phyloP scores from a whole-genome alignment of 2,329 filamentous ascomycete species.

The Xylaria sp. region DNA sequence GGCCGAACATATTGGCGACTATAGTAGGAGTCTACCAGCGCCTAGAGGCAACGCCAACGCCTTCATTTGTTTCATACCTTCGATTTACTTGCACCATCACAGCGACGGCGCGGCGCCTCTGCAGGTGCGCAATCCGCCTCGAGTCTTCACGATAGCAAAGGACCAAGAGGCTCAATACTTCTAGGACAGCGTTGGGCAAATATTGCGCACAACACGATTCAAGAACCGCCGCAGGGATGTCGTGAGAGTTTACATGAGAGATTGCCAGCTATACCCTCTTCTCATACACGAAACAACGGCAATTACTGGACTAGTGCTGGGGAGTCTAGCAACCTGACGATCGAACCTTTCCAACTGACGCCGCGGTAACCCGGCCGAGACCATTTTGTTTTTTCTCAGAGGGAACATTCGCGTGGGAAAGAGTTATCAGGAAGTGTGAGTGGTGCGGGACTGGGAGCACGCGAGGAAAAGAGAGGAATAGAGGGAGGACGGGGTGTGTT shows the following conservation, averaged over 20 bases:
- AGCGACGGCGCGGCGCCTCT: conserved; percentile 11
- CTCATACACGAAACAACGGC: conserved; percentile 15
- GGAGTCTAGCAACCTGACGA: conserved; percentile 7
- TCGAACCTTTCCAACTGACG: not conserved
- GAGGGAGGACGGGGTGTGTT: conserved; percentile 31
- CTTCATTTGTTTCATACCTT: conserved; percentile 5
- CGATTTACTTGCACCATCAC: conserved; percentile 23
- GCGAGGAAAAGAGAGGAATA: conserved; percentile 25
- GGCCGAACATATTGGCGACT: conserved; percentile 20
- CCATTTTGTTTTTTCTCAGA: conserved; percentile 12
- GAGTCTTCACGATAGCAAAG: conserved; percentile 1
- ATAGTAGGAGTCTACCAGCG: conserved; percentile 12
- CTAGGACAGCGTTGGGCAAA: conserved; percentile 1
- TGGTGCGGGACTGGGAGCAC: conserved; percentile 30
- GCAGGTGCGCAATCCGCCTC: not conserved
- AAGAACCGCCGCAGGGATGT: not conserved
- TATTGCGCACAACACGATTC: conserved; percentile 5
- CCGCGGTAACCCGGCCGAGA: conserved; percentile 10
- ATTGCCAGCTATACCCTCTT: conserved; percentile 18
- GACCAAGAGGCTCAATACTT: not conserved
- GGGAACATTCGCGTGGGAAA: conserved; percentile 21
- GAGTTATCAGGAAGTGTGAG: conserved; percentile 20
- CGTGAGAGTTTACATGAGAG: conserved; percentile 22
- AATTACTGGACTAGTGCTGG: conserved; percentile 10
- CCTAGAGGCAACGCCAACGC: conserved; percentile 17